A percentile compares a stretch with the other conserved stretches of the same genome.
These are phyloP conservation scores for Diaporthe ilicicola DNA, from an alignment of 2,329 filamentous ascomycete species.

Conservation along the genomic window DNA sequence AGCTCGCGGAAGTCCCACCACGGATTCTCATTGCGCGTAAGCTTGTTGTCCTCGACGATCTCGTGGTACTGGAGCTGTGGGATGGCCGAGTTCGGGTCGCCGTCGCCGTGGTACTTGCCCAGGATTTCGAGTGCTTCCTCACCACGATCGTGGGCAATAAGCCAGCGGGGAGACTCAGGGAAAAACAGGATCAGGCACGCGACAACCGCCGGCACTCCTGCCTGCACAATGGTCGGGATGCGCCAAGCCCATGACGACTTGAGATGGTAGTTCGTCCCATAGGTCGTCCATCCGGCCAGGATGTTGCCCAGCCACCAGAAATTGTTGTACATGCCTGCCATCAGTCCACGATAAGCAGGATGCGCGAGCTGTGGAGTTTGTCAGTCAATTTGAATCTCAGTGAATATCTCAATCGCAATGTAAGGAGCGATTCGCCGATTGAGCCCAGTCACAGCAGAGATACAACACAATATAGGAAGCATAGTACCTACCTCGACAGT, in stretches of 20 bases:
- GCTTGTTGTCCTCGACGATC: constrained; percentile 50
- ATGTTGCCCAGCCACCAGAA: constrained; percentile 59
- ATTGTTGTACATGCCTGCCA: constrained; percentile 53
- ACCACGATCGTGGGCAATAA: constrained; percentile 42
- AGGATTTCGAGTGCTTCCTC: constrained; percentile 42
- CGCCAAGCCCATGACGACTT: constrained; percentile 47
- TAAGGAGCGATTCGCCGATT: constrained; percentile 41
- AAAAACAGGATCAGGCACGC: constrained; percentile 42
- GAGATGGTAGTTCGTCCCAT: constrained; percentile 51
- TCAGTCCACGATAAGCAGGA: constrained; percentile 54
- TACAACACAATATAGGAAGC: neutral
- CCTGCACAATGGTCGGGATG: constrained; percentile 54
- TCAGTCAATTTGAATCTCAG: neutral
- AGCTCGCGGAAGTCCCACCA: constrained; percentile 57
- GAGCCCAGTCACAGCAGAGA: constrained; percentile 33
- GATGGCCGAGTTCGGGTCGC: constrained; percentile 48
- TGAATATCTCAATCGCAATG: too few species aligned
- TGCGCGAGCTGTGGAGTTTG: constrained; percentile 20
- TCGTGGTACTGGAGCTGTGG: constrained; percentile 51
- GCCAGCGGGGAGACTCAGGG: constrained; percentile 46
- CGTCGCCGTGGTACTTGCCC: constrained; percentile 48
- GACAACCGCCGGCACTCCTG: constrained; percentile 51
- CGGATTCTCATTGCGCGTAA: constrained; percentile 51
- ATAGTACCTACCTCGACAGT: constrained; percentile 51
- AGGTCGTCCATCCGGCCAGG: constrained; percentile 57